Evolutionary conservation across 148 eudicot species (phyloP).

Genomic region (Pouteria glomerata): DNA sequence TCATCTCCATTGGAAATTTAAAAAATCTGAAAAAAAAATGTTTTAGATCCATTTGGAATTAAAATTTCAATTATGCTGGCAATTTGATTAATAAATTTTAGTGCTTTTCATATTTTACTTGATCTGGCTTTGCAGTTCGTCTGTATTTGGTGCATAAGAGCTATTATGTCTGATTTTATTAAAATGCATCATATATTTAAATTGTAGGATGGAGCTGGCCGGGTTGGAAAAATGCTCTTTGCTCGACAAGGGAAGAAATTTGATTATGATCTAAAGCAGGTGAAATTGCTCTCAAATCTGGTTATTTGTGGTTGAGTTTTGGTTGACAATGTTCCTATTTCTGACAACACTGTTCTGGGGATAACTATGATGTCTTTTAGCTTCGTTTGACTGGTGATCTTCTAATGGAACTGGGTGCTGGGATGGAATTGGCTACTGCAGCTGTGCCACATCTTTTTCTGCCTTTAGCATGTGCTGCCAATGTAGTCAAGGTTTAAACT

Average conservation of each 20-base stretch:
- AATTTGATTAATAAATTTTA: neutral
- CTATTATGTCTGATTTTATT: neutral
- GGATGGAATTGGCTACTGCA: slow-evolving; percentile 89
- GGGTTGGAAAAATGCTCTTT: slow-evolving; percentile 96
- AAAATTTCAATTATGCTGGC: neutral
- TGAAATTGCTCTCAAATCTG: slow-evolving; percentile 12
- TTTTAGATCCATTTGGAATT: slow-evolving; percentile 11
- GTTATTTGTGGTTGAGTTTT: neutral
- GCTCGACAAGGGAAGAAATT: slow-evolving; percentile 96
- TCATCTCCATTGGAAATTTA: neutral
- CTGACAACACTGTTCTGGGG: neutral
- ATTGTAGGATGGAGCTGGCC: slow-evolving; percentile 93
- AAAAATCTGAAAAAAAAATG: neutral
- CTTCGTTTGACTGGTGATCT: slow-evolving; percentile 94
- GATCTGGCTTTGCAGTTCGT: neutral
- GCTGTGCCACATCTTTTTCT: slow-evolving; percentile 90
- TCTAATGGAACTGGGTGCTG: slow-evolving; percentile 96
- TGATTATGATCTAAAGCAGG: slow-evolving; percentile 97
- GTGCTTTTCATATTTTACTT: neutral
- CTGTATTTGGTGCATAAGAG: neutral
- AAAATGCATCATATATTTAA: slow-evolving; percentile 4
- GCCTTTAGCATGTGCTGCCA: slow-evolving; percentile 98
- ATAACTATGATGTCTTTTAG: slow-evolving; percentile 34
- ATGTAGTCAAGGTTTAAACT: slow-evolving; percentile 70
- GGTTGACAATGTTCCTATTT: neutral